Base-by-base conservation (phyloP, 179 eudicot genomes). In the Vitellaria paradoxa region DNA sequence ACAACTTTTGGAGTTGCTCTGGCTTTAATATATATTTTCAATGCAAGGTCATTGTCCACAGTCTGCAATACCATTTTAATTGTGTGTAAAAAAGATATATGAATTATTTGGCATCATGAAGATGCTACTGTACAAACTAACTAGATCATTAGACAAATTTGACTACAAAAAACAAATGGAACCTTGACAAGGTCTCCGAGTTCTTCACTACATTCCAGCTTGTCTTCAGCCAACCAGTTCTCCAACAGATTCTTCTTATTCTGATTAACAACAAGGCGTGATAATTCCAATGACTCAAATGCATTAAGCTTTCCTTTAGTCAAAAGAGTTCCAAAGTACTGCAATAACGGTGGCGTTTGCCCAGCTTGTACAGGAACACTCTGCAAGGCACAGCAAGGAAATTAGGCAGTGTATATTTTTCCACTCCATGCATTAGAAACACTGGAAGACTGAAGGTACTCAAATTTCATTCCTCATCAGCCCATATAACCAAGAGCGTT, bases 281-380 rank as follows among this genome's bases (percentile, higher is more conserved):
- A 94, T 21, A 94, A 82, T 81, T 94, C 98, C 84, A 94, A 76
- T 14, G 98, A 94, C 83, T 92, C 98, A 78, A 89, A 94, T 59
- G 96, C 93, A 86, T 94, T 94, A 61, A 94, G 92, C 86, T 92
- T 92, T 73, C 97, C 97, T 89, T 83, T 86, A 17, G 96, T 91
- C 53, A 94, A 76, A n/a, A 94, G 84, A 21, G 98, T 92, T 78
- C 98, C 97, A 80, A 94, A 94, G 81, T 94, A 94, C 80, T 94
- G 98, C 82, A 94, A 74, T 74, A 94, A 82, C 26, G 98, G 98
- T 49, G 98, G 97, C 37, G 98, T 91, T 77, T 92, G 98, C 71
- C 98, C 98, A 79, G 97, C 86, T 91, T 94, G 98, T 37, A 92
- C 97, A 82, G 98, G 98, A 80, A 94, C 98, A 91, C 98, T 91